A percentile compares a stretch with the other conserved stretches of the same genome.
These are phyloP conservation scores for Boeremia lycopersici DNA, from an alignment of 2,329 filamentous ascomycete species.

Conservation along the genomic window DNA sequence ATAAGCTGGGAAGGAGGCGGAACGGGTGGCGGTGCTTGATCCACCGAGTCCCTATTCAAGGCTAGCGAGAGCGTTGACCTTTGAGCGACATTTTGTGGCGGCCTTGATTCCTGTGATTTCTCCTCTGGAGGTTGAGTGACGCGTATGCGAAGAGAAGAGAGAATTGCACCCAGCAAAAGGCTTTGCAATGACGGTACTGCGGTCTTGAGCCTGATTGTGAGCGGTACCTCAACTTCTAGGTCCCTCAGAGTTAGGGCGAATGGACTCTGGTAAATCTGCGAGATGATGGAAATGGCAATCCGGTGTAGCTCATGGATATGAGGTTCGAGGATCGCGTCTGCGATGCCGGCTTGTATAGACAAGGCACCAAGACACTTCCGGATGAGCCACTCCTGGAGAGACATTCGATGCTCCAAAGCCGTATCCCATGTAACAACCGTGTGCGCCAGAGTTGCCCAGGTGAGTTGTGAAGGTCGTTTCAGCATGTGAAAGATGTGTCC, in stretches of 20 bases:
- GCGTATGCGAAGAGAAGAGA: constrained; percentile 71
- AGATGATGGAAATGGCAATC: constrained; percentile 67
- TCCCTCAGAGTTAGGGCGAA: constrained; percentile 64
- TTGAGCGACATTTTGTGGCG: constrained; percentile 25
- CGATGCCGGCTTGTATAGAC: constrained; percentile 49
- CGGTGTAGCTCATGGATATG: constrained; percentile 70
- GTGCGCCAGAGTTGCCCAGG: constrained; percentile 73
- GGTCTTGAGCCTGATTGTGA: constrained; percentile 71
- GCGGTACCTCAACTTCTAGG: constrained; percentile 71
- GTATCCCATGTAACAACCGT: constrained; percentile 60
- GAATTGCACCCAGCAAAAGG: constrained; percentile 77
- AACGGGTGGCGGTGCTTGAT: constrained; percentile 42
- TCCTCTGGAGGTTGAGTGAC: constrained; percentile 37
- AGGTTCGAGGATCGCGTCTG: constrained; percentile 43
- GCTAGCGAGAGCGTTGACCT: constrained; percentile 40
- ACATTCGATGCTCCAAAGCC: constrained; percentile 54
- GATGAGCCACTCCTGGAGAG: constrained; percentile 70
- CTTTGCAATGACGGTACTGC: constrained; percentile 71
- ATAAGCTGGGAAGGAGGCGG: constrained; percentile 73
- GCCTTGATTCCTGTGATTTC: constrained; percentile 28
- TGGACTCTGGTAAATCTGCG: constrained; percentile 70
- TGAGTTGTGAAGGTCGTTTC: constrained; percentile 68
- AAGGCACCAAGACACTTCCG: constrained; percentile 70
- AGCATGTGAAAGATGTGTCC: constrained; percentile 76
- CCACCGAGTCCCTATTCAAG: constrained; percentile 36